Evolutionary conservation across 768 basidiomycete genomes (phyloP), one percentile per base, ranked within the genome.

Genomic region (Boletus subcaerulescens): DNA sequence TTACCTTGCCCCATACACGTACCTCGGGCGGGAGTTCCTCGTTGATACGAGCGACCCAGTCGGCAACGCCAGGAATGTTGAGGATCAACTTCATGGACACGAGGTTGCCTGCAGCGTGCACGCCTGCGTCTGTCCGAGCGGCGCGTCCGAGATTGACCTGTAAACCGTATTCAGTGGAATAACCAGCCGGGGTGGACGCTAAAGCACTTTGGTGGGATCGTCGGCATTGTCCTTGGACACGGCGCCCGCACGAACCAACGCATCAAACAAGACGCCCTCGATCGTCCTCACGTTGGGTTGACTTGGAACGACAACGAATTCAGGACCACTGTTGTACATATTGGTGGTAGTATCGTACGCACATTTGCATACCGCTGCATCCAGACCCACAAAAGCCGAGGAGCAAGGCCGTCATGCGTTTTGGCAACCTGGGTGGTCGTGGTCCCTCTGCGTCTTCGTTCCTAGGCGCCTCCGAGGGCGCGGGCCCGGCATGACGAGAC

Each of bases 351-450:
- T 9, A 10, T 32, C 36, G 40, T 38, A 80, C 93, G 66, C 66
- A 97, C 96, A 94, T 89, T 75, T 98, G 96, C 91, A 97, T 98
- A 22, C 96, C 96, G 63, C 82, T 87, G 69, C 86, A 97, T 1
- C 91, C 93, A 0, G 91, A 86, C 7, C 96, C 96, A 71, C 91
- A 93, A 63, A 93, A 98, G 3, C 95, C 94, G 26, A 98, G 76
- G 48, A 97, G 73, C 45, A 98, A 69, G 0, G 91, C 94, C 39
- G 86, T 87, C 74, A 86, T 86, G 63, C 87, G 80, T 73, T 97
- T 97, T 14, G 94, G 93, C 24, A 87, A 73, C 33, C 89, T 79
- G 22, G 77, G 77, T 3, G 75, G 75, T 65, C 84, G 85, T 11
- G 57, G 49, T 0, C 54, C 55, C 24, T 45, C 55, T 45, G 45